A percentile compares a stretch with the other conserved stretches of the same genome.
phyloP scores from a whole-genome alignment of 306 rosid species.

The Hippophae rhamnoides region DNA sequence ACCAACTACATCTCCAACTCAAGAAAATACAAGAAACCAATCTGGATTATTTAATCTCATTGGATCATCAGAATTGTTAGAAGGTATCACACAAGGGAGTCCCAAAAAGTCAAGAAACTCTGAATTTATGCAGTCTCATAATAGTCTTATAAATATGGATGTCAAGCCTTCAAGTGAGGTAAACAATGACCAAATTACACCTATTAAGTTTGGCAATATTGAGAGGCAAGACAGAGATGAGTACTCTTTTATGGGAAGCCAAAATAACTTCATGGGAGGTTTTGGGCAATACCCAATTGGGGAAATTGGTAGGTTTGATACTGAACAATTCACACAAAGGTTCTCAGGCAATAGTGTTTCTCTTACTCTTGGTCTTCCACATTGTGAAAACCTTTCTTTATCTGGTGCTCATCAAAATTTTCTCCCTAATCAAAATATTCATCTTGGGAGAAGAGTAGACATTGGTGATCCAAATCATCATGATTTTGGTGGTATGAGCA shows the following conservation, averaged over 20 bases:
- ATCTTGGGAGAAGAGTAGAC: slow-evolving; percentile 64
- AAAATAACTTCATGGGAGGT: slow-evolving; percentile 63
- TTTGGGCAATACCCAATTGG: slow-evolving; percentile 89
- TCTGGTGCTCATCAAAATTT: slow-evolving; percentile 60
- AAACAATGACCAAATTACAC: slow-evolving; percentile 28
- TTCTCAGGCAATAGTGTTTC: slow-evolving; percentile 85
- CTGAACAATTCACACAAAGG: slow-evolving; percentile 62
- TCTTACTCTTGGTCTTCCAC: slow-evolving; percentile 93
- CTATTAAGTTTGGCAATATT: slow-evolving; percentile 50
- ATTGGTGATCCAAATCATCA: slow-evolving; percentile 37
- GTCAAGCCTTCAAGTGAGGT: slow-evolving; percentile 32
- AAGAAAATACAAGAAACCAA: slow-evolving; percentile 39
- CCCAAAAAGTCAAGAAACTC: slow-evolving; percentile 63
- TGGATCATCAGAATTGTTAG: slow-evolving; percentile 62
- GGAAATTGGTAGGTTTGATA: slow-evolving; percentile 73
- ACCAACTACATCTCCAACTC: slow-evolving; percentile 43
- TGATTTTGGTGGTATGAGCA: slow-evolving; percentile 52
- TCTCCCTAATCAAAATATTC: slow-evolving; percentile 63
- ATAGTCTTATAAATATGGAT: slow-evolving; percentile 36
- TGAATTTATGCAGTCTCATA: slow-evolving; percentile 39
- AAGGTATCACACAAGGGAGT: slow-evolving; percentile 76
- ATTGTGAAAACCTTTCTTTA: slow-evolving; percentile 57
- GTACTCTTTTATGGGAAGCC: slow-evolving; percentile 66
- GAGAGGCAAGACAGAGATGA: slow-evolving; percentile 64
- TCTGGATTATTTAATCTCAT: slow-evolving; percentile 56